Evolutionary conservation across 768 basidiomycete species (phyloP), one percentile per base, ranked within the genome.

Genomic region (Xerocomus brunneocitrinus): DNA sequence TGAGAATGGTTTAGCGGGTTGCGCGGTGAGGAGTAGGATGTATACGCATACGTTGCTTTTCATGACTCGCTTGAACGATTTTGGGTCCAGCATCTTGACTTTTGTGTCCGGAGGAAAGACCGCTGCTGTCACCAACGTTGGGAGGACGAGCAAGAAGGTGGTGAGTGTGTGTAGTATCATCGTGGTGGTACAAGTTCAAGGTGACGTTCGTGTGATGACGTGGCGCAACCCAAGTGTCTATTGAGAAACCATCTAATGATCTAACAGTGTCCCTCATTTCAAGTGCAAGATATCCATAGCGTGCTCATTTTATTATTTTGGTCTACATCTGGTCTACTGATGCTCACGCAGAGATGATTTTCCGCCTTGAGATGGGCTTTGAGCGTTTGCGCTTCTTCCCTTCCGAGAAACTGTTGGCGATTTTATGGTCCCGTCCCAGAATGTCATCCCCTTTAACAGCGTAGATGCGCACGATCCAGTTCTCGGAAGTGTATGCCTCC

Each of bases 391-490:
- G 79, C 76, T 91, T 92, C 79, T 93, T 95, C 16, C 95, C 95
- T 44, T 81, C 77, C 27, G 76, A 76, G 62, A 98, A 99, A 25
- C 86, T 85, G 52, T 88, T 89, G 3, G 91, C 95, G 50, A 75
- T 84, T 77, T 91, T 93, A 49, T 87, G 81, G 61, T 98, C 92
- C 55, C 97, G 83, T 28, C 94, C 95, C 2, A 99, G 78, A 14
- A 82, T 70, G 69, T 98, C 97, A 47, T 97, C 93, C 64, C 92
- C 93, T 73, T 91, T 94, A 41, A 98, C 97, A 64, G 91, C 78
- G 66, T 91, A 99, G 65, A 99, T 95, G 35, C 97, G 88, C 54
- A 93, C 95, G 59, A 99, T 95, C 97, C 97, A 99, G 72, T 99
- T 99, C 76, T 99, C 97, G 7, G 93, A 91, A 2, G 97, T 99